Base-by-base conservation (phyloP, 2,329 filamentous ascomycete genomes). In the Colletotrichum sansevieriae region DNA sequence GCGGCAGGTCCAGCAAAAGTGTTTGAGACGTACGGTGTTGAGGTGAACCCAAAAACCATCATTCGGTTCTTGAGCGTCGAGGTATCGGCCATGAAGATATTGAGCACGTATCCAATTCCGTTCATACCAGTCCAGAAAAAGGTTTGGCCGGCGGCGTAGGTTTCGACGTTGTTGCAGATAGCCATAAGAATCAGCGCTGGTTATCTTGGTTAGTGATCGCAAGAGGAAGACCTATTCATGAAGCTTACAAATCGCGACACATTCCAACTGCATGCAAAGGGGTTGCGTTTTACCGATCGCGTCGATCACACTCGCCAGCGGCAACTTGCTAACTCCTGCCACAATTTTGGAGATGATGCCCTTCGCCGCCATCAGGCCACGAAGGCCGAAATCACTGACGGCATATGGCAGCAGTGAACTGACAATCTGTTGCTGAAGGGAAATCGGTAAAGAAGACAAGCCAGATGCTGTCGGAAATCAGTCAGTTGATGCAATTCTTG, bases 111-210 rank as follows among this genome's bases (percentile, higher is more conserved):
- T 25, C 71, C 72, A 35, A 78, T 67, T 33, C 75, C 76, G 43
- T 73, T 73, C 59, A 70, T 72, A 18, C 88, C 88, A 44, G 87
- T 82, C 65, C 83, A 84, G 74, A 89, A 90, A 68, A 90, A 87
- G 4, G 90, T 87, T 71, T 87, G 73, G 2, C 74, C 76, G 9
- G 75, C 75, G 3, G 74, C 75, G 61, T 76, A 89, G 1, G 83
- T 84, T 41, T 83, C 78, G 22, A 88, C 79, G 52, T 82, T 83
- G 5, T 83, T 79, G 74, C 83, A 89, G 0, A 81, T 80, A n/a
- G 89, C 88, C 80, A 88, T 88, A 73, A 90, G 80, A 56, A 87
- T 81, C 70, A 88, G 39, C 4, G 62, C 62, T 63, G 8, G 81
- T 79, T 58, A 85, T 76, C 62, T 83, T 79, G 63, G 74, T 77